Evolutionary conservation across 2,329 filamentous ascomycete species (phyloP), one percentile per base, ranked within the genome.

Genomic region (Meredithiella fracta): DNA sequence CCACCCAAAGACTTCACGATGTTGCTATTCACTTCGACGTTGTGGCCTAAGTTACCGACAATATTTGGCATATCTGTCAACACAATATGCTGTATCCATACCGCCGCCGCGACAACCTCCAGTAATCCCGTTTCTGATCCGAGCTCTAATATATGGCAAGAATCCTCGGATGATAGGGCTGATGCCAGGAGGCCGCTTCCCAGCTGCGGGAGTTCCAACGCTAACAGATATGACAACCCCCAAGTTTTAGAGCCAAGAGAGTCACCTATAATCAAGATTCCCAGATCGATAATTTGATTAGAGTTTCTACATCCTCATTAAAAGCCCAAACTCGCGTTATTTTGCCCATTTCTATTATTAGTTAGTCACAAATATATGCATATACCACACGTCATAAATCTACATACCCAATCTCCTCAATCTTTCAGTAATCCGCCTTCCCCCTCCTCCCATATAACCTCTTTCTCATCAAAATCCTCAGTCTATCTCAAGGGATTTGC

Each of bases 81-180:
- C 8, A 84, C 70, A 3, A 94, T 83, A 17, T 76, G 70, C 0
- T 76, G 75, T 47, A 72, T 71, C 72, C 85, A 85, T 23, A 87
- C 72, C 14, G 79, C 80, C 6, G 89, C 87, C 23, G 90, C 87
- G 1, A 90, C 85, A 47, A 97, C 72, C 0, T 92, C 92, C 8
- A 95, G 78, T n/a, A 98, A 75, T 0, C 91, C 91, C 0, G 91
- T 97, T 0, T 92, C 91, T 0, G 91, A 83, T 3, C 91, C 92
- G 1, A 97, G 76, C 65, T 97, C 91, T 7, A 97, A 73, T 1
- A 80, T 70, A 3, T 64, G 61, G 15, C 69, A 63, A 3, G 63
- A 59, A 47, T 67, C 59, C 11, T 65, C 65, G 56, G 66, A 63
- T 40, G 67, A 64, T 15, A 80, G 68, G 6, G 78, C 61, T 47